Evolutionary conservation across 805 yeast genomes (phyloP).

Genomic region (Wickerhamiella hasegawae): DNA sequence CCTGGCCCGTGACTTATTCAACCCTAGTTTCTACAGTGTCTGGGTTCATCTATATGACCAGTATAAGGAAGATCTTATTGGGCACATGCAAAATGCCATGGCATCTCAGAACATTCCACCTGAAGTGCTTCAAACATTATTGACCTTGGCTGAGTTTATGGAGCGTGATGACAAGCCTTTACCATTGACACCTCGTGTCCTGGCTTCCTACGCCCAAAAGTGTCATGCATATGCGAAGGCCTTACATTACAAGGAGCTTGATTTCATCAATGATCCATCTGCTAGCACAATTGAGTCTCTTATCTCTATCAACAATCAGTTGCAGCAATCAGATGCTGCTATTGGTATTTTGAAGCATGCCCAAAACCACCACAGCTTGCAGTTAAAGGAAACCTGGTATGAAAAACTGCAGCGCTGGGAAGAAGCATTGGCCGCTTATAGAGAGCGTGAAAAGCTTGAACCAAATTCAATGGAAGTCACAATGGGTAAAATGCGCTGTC

Average conservation of each 20-base stretch:
- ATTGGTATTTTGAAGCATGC: constrained; percentile 93
- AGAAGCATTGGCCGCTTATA: constrained; percentile 84
- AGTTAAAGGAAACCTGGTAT: constrained; percentile 93
- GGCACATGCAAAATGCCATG: constrained; percentile 70
- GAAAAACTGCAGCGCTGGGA: constrained; percentile 97
- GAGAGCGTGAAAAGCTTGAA: constrained; percentile 48
- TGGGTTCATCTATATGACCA: constrained; percentile 87
- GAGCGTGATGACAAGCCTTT: constrained; percentile 93
- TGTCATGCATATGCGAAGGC: constrained; percentile 98
- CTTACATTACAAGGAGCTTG: constrained; percentile 85
- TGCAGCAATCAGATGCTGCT: constrained; percentile 96
- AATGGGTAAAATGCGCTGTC: constrained; percentile 95
- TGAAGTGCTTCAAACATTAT: constrained; percentile 77
- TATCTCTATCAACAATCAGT: constrained; percentile 81
- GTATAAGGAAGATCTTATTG: constrained; percentile 77
- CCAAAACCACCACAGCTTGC: constrained; percentile 62
- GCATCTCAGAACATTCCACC: constrained; percentile 89
- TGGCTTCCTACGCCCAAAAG: constrained; percentile 84
- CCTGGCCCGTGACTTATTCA: constrained; percentile 70
- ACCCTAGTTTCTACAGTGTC: constrained; percentile 87
- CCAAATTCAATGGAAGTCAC: constrained; percentile 61
- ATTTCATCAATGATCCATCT: constrained; percentile 84
- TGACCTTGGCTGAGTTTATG: constrained; percentile 89
- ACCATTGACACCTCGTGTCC: constrained; percentile 76
- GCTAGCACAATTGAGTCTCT: constrained; percentile 83